Evolutionary conservation across 495 filamentous ascomycete genomes (phyloP), one percentile per base, ranked within the genome.

Genomic region (Schizothecium vesticola): DNA sequence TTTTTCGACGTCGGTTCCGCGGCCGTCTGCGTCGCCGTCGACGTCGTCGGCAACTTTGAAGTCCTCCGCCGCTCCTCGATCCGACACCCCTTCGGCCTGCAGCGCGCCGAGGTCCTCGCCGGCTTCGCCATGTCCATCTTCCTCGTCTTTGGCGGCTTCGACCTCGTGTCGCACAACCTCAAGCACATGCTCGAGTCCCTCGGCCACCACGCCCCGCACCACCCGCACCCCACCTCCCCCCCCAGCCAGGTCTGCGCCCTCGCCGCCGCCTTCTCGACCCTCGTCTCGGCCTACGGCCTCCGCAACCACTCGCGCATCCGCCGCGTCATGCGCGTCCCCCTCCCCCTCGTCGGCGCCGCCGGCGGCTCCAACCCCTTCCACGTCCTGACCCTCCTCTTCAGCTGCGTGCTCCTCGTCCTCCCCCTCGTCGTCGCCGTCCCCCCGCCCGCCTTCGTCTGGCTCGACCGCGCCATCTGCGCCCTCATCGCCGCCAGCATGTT

Each of bases 121-220:
- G 95, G 95, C n/a, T 97, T 99, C 67, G 95, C 93, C 33, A 93
- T 97, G 90, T 93, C 92, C 66, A 89, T 99, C 19, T 90, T 97
- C 59, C 87, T 99, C 10, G 85, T 97, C 29, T 99, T 99, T 77
- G 97, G 97, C 87, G 94, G 94, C 23, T 88, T 99, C 73, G 95
- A 99, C 73, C 86, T 98, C 55, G 90, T 99, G 59, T 94, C 91
- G 56, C 95, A 99, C 73, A 93, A 93, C 69, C 79, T 96, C 19
- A 93, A 96, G 74, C 95, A 99, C 77, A 82, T 93, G 16, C 87
- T 98, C 56, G 87, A 89, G 70, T 80, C 80, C 2, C 76, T 85
- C 23, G 83, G 85, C 24, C 73, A 77, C 10, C 85, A 87, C 70
- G 71, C 75, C n/a, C 82, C 92, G 2, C 92, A 96, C 74, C 90